Base-by-base conservation (phyloP, 192 early-diverging fungal genomes). In the Podila minutissima region DNA sequence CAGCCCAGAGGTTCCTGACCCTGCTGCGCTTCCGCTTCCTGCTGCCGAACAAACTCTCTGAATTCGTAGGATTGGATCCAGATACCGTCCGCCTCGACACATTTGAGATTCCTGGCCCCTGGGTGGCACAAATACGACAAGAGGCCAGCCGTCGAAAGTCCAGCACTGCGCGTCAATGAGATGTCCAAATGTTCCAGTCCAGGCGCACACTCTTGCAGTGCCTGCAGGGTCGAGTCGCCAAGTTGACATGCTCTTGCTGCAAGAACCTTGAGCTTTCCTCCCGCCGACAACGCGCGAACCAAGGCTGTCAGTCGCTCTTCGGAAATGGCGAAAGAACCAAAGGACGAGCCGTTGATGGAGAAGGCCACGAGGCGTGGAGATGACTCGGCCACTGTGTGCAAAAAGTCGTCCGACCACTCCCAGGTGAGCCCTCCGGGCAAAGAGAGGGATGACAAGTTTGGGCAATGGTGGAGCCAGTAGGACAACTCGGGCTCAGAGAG, bases 161-260 rank as follows among this genome's bases (percentile, higher is more conserved):
- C 8, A 51, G 51, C 2, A 4, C 33, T 59, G 13, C 48, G 37
- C 2, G 64, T 63, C 62, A 73, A 55, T 9, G 77, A 81, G 15
- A 81, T 73, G 49, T 81, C 77, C 29, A 81, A 33, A 22, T 41
- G 17, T 53, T 81, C 53, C 62, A 81, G 26, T 2, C 55, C 71
- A 2, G 62, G 41, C 8, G 64, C 71, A 7, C 9, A 19, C 19
- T 59, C 62, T 57, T 64, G 38, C 0, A 72, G 20, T 8, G 65
- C 70, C 0, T 62, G 48, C 53, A 79, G 26, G 0, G 66, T 64
- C 35, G 35, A 58, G 51, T 81, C 71, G 1, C 66, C 71, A 4
- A 81, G 17, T 1, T 50, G 19, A 38, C 77, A 81, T 8, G 77
- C 53, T 8, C 53, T n/a, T 10, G 24, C 53, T 26, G 24, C 53